phyloP scores from a whole-genome alignment of 768 basidiomycete species.

The Auriscalpium microsporum region DNA sequence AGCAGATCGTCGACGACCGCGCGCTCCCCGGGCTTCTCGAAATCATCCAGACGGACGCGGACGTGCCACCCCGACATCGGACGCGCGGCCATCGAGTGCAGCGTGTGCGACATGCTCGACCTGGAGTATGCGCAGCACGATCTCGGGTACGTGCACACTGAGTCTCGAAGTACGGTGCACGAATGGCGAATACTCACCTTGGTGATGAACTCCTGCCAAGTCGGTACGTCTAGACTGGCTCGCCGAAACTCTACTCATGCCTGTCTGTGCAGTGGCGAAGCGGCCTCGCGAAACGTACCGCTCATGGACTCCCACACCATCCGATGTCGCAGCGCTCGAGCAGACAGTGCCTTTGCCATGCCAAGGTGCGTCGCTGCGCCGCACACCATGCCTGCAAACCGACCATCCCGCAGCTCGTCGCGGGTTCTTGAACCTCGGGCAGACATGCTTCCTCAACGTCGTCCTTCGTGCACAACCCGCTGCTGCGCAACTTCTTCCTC shows the following conservation, averaged over 20 bases:
- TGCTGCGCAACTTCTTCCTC: slow-evolving; percentile 83
- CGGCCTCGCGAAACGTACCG: slow-evolving; percentile 38
- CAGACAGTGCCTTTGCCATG: slow-evolving; percentile 51
- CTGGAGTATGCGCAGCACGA: slow-evolving; percentile 40
- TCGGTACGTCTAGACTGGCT: slow-evolving; percentile 36
- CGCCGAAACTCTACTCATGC: too few species aligned
- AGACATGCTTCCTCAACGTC: slow-evolving; percentile 92
- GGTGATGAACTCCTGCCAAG: slow-evolving; percentile 80
- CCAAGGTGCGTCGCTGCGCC: slow-evolving; percentile 44
- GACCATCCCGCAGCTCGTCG: slow-evolving; percentile 47
- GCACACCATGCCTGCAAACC: not conserved
- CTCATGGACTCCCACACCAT: slow-evolving; percentile 38
- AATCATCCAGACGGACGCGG: slow-evolving; percentile 79
- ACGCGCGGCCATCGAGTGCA: slow-evolving; percentile 86
- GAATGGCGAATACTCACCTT: slow-evolving; percentile 37
- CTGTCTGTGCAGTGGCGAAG: slow-evolving; percentile 33
- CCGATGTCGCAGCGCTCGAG: slow-evolving; percentile 38
- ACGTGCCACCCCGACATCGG: slow-evolving; percentile 88
- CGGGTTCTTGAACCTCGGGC: slow-evolving; percentile 80
- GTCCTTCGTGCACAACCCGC: slow-evolving; percentile 80
- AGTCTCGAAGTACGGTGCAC: not conserved
- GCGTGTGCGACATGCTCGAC: slow-evolving; percentile 78
- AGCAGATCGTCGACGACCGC: slow-evolving; percentile 74
- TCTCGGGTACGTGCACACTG: slow-evolving; percentile 69
- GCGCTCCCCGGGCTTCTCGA: slow-evolving; percentile 74